Conservation (phyloP, 306 rosid genomes). For the Citrullus colocynthis region DNA sequence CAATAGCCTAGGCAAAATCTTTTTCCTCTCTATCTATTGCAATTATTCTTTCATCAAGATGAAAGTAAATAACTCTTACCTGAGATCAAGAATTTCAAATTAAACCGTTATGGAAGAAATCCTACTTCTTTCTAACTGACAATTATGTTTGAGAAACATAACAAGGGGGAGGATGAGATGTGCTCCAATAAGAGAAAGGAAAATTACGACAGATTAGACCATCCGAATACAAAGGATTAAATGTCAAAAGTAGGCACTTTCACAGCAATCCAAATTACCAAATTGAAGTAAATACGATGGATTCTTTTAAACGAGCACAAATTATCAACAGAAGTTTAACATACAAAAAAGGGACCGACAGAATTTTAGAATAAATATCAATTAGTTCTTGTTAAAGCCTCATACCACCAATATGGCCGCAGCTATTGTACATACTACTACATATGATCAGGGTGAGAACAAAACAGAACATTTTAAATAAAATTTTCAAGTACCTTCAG, state of each 20-base stretch:
- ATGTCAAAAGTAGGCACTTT: neutral
- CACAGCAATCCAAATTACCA: neutral
- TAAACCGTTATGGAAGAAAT: neutral
- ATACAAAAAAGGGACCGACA: neutral
- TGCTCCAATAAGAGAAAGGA: neutral
- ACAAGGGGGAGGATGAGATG: neutral
- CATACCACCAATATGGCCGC: neutral
- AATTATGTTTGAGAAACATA: neutral
- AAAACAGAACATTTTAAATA: neutral
- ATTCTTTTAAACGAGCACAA: neutral
- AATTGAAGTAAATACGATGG: neutral
- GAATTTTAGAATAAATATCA: neutral
- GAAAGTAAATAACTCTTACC: neutral
- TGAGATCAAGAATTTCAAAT: neutral
- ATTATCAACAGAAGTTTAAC: neutral
- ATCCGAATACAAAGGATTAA: neutral
- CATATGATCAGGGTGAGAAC: neutral
- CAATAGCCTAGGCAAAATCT: neutral
- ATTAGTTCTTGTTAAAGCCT: neutral
- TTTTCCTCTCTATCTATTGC: neutral
- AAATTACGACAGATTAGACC: neutral
- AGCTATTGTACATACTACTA: neutral
- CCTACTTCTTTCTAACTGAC: neutral
- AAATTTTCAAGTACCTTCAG: conserved; percentile 55
- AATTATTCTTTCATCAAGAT: neutral